Evolutionary conservation across 768 basidiomycete genomes (phyloP), one percentile per base, ranked within the genome.

Genomic region (Trametes cingulata): DNA sequence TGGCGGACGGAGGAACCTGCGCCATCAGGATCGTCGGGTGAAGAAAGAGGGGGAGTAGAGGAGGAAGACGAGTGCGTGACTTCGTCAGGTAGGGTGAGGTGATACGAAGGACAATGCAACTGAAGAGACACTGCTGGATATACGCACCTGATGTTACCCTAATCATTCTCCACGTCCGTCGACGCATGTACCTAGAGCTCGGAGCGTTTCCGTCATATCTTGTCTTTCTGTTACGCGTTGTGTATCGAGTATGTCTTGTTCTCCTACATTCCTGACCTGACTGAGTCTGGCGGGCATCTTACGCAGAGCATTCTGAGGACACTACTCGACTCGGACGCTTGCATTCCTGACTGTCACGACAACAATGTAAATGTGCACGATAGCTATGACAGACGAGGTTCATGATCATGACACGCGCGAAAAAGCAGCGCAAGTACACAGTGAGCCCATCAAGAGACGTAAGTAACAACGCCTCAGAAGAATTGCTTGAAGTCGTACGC

Each of bases 401-500:
- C n/a, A n/a, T n/a, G n/a, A n/a, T n/a, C n/a, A n/a, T n/a, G n/a
- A n/a, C n/a, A n/a, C n/a, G n/a, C n/a, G n/a, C n/a, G n/a, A n/a
- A n/a, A n/a, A n/a, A n/a, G n/a, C n/a, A n/a, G n/a, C n/a, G n/a
- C n/a, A n/a, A n/a, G n/a, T n/a, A n/a, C n/a, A n/a, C n/a, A n/a
- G n/a, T n/a, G n/a, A n/a, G n/a, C n/a, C n/a, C n/a, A n/a, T n/a
- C n/a, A 33, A 33, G 29, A 9, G 45, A 24, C 24, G 2, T 46
- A 13, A 33, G 6, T 17, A 17, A 5, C 41, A 6, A 37, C n/a
- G n/a, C n/a, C 35, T 53, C 61, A 72, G 71, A 86, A 86, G 75
- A 83, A 86, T 68, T 79, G 78, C 37, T 76, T 75, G 68, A 88
- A 88, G 69, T 85, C 81, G 68, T 87, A 87, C 27, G 77, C 79